Percentiles rank a stretch among this genome's conserved stretches.
phyloP scores from a whole-genome alignment of 208 protist genomes.

The Spongospora subterranea region DNA sequence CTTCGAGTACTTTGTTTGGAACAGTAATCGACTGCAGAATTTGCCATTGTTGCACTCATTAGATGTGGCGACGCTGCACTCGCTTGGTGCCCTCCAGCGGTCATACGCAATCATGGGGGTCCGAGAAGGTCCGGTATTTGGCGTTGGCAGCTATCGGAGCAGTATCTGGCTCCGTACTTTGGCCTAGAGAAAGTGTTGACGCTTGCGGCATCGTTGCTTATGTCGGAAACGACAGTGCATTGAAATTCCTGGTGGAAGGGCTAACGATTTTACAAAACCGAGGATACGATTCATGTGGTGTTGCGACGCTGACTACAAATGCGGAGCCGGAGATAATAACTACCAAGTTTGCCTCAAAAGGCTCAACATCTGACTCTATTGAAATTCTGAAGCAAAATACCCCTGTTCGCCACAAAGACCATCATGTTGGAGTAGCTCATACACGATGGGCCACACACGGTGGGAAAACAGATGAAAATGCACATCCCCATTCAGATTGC shows the following conservation, averaged over 20 bases:
- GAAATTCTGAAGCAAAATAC: conserved; percentile 62
- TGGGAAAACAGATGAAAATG: conserved; percentile 69
- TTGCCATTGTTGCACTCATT: too few species aligned
- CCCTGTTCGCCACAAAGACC: conserved; percentile 65
- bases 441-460: conserved; percentile 81
- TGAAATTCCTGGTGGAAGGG: conserved; percentile 72
- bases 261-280: conserved; percentile 73
- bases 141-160: neutral
- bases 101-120: too few species aligned
- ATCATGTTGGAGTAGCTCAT: conserved; percentile 73
- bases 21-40: too few species aligned
- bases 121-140: too few species aligned
- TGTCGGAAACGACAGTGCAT: conserved; percentile 71
- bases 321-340: neutral
- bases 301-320: conserved; percentile 64
- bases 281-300: conserved; percentile 76
- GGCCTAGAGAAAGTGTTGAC: conserved; percentile 49
- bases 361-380: conserved; percentile 73
- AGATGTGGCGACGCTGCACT: too few species aligned
- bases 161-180: neutral
- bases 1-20: too few species aligned
- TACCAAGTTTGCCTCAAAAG: conserved; percentile 73
- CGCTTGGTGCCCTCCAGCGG: too few species aligned
- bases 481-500: conserved; percentile 59
- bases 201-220: conserved; percentile 74